Evolutionary conservation across 805 yeast genomes (phyloP), one percentile per base, ranked within the genome.

Genomic region (Ogataea paradorogensis): DNA sequence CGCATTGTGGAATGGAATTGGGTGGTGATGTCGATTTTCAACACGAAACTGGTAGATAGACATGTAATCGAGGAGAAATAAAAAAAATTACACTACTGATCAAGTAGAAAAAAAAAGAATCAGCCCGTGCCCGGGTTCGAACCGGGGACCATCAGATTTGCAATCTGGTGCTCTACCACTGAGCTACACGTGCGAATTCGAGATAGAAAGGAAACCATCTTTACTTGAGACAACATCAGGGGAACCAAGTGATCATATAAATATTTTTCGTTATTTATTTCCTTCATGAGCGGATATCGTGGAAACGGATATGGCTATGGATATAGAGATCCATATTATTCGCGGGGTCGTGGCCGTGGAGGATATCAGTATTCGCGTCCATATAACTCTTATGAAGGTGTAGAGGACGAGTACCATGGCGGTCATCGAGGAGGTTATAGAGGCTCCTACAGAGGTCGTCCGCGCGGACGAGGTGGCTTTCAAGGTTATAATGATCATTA

Each of bases 111-210:
- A 33, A 38, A 39, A 45, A 45, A 41, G 30, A 35, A 39, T 26
- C 47, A 83, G 93, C 88, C 81, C 78, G 82, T 81, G 75, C 87
- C 82, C 95, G 82, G 95, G 80, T 64, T 86, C 81, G 95, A 86
- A 86, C 95, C 82, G 79, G 82, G 89, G 93, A 86, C 95, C 95
- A 84, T 81, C 85, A 84, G 95, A 86, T 84, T 85, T 86, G 95
- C 95, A 86, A 86, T 86, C 95, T 82, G 87, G 89, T 84, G 93
- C 95, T 90, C 91, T 85, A 84, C 95, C 93, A 81, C 93, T 85
- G 90, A 89, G 93, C 95, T 89, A 85, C 42, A 73, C 48, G 54
- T 50, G 54, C 54, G 10, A 30, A 30, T 43, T 43, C 40, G 33
- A 29, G 28, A 35, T 14, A 28, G 14, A 7, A 8, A 11, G n/a